Evolutionary conservation across 2,329 filamentous ascomycete genomes (phyloP).

Genomic region (Cercospora sp.): DNA sequence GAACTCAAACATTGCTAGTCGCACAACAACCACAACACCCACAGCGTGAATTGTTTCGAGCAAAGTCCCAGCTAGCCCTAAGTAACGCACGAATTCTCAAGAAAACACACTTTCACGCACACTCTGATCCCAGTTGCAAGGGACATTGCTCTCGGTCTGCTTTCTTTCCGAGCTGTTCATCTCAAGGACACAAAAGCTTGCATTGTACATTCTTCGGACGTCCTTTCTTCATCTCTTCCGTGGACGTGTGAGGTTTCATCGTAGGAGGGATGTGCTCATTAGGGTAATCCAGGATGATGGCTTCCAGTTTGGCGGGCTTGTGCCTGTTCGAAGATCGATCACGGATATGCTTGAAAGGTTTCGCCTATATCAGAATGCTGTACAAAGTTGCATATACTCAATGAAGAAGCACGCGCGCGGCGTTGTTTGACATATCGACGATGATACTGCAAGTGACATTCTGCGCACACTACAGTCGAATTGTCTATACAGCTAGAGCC

Average conservation of each 20-base stretch:
- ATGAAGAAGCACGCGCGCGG: no score
- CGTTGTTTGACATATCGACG: no score
- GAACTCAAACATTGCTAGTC: background rate
- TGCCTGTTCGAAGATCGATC: background rate
- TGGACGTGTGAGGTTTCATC: background rate
- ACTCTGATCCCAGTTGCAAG: background rate
- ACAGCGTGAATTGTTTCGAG: no score
- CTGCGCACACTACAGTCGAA: no score
- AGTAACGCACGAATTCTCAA: no score
- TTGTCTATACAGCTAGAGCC: no score
- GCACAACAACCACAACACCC: background rate
- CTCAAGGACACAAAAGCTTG: background rate
- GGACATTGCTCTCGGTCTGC: background rate
- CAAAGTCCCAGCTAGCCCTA: no score
- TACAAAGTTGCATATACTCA: no score
- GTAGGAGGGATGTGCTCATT: background rate
- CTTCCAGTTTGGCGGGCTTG: background rate
- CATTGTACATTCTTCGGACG: background rate
- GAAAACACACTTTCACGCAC: background rate
- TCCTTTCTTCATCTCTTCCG: no score
- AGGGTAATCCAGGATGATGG: background rate
- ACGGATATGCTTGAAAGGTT: background rate
- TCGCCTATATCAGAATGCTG: no score
- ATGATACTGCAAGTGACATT: no score
- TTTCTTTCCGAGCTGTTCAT: background rate